phyloP scores from a whole-genome alignment of 202 grass and related monocot species.

The Digitaria exilis region DNA sequence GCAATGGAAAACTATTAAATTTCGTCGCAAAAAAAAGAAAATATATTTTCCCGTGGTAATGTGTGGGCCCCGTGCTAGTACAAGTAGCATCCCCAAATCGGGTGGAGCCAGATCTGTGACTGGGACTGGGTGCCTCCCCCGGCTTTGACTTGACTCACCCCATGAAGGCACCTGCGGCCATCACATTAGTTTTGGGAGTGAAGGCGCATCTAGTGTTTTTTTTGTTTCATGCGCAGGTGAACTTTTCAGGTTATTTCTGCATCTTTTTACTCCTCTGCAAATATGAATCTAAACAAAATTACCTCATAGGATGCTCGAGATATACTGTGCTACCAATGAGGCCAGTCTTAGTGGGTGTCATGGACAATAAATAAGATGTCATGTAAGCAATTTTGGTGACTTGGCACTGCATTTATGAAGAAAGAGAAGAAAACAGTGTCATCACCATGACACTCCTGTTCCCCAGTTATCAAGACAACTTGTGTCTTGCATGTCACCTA shows the following conservation, averaged over 20 bases:
- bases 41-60: neutral
- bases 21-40: too few species aligned
- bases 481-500: too few species aligned
- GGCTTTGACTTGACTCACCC: constrained; percentile 6
- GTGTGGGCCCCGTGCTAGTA: neutral
- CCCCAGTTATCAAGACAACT: too few species aligned
- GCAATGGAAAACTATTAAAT: neutral
- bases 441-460: too few species aligned
- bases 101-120: neutral
- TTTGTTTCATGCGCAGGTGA: neutral
- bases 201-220: neutral
- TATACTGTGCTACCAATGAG: neutral
- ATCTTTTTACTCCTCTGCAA: neutral
- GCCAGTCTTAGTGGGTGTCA: too few species aligned
- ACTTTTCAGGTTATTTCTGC: neutral
- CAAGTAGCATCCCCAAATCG: too few species aligned
- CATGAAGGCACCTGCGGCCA: too few species aligned
- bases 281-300: neutral
- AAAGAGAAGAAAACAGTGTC: too few species aligned
- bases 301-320: neutral
- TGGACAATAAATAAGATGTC: too few species aligned
- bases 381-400: too few species aligned
- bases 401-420: too few species aligned
- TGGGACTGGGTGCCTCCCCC: neutral
- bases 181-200: neutral